Conservation (phyloP, 352 stramenopile species). For the Paralagenidium karlingii region DNA sequence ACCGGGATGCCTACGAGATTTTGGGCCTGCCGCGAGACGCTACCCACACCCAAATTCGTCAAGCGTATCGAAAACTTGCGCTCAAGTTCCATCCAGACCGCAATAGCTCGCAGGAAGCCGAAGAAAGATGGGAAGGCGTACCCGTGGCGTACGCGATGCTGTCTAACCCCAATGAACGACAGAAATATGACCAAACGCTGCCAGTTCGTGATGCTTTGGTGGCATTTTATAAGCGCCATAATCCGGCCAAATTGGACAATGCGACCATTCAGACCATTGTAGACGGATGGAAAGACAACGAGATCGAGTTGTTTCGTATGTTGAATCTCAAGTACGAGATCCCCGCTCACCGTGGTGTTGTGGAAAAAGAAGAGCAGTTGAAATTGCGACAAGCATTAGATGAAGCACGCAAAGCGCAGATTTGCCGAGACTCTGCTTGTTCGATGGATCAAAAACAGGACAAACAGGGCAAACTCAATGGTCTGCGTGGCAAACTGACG, state of each 20-base stretch:
- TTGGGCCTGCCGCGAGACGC: conserved; percentile 38
- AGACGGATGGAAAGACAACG: conserved; percentile 70
- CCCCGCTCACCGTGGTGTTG: conserved; percentile 47
- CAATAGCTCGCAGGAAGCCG: conserved; percentile 69
- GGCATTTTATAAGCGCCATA: conserved; percentile 75
- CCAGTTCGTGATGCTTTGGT: conserved; percentile 63
- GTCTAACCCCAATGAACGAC: conserved; percentile 66
- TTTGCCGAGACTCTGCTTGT: too few species aligned
- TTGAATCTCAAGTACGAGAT: conserved; percentile 81
- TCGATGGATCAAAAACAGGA: too few species aligned
- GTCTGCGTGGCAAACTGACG: too few species aligned
- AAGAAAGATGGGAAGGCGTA: conserved; percentile 67
- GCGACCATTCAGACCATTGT: conserved; percentile 79
- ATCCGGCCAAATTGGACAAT: conserved; percentile 75
- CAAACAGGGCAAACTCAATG: too few species aligned
- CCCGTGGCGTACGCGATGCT: conserved; percentile 59
- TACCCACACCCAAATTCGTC: conserved; percentile 86
- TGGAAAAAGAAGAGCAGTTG: background rate
- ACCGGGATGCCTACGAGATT: conserved; percentile 70
- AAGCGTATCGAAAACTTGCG: conserved; percentile 79
- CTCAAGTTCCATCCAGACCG: conserved; percentile 85
- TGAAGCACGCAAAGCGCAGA: too few species aligned
- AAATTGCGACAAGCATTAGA: background rate
- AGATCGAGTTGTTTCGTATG: conserved; percentile 81
- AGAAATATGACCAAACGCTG: conserved; percentile 66